These are phyloP conservation scores for Artemisia princeps DNA, from an alignment of 140 eudicot genomes.

Conservation along the genomic window DNA sequence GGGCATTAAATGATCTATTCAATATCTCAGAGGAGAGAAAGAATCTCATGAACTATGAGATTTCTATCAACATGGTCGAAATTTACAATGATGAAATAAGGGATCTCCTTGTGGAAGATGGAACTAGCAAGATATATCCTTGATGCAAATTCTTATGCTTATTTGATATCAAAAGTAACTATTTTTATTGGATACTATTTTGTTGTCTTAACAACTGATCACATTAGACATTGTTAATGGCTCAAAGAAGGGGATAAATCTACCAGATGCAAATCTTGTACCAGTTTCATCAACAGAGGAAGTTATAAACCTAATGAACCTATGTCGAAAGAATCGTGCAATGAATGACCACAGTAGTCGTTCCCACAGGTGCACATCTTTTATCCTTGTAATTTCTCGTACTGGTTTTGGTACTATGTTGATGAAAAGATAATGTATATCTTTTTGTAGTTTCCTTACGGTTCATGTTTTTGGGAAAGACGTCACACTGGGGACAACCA, in stretches of 20 bases:
- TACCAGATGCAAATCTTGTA: conserved; percentile 68
- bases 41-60: conserved; percentile 43
- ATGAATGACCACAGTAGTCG: conserved; percentile 69
- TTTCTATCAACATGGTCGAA: conserved; percentile 80
- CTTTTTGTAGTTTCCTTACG: conserved; percentile 61
- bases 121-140: conserved; percentile 71
- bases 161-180: conserved; percentile 8
- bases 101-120: conserved; percentile 76
- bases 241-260: conserved; percentile 59
- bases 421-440: not conserved
- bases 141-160: conserved; percentile 9
- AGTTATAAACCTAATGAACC: conserved; percentile 54
- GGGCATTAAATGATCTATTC: conserved; percentile 76
- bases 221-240: conserved; percentile 64
- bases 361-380: conserved; percentile 55
- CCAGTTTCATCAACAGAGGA: conserved; percentile 65
- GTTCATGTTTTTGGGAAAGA: conserved; percentile 73
- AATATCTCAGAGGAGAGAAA: conserved; percentile 63
- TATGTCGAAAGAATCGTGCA: conserved; percentile 58
- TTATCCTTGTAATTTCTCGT: not conserved
- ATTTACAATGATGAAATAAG: conserved; percentile 82
- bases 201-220: conserved; percentile 32
- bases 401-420: not conserved
- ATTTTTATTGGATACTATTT: not conserved
- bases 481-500: conserved; percentile 43